Evolutionary conservation across 1,284 basidiomycete species (phyloP).

Genomic region (Volvariella surrecta): DNA sequence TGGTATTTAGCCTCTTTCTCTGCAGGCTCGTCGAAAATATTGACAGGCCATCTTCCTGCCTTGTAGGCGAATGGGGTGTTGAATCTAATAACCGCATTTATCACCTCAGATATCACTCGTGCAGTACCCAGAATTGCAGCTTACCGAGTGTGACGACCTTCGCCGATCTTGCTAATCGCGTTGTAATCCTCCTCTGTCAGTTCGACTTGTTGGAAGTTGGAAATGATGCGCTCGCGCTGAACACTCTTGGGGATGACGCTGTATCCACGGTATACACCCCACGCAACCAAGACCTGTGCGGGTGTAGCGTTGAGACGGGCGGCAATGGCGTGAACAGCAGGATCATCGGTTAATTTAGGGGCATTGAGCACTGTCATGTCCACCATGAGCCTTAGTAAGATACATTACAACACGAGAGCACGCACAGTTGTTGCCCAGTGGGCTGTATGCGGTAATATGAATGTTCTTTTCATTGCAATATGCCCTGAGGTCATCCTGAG

Average conservation of each 20-base stretch:
- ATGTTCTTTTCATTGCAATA: constrained; percentile 71
- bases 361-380: constrained; percentile 42
- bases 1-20: constrained; percentile 44
- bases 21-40: constrained; percentile 54
- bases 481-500: constrained; percentile 60
- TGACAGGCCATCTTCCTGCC: constrained; percentile 61
- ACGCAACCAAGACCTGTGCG: constrained; percentile 67
- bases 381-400: constrained; percentile 5
- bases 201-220: constrained; percentile 66
- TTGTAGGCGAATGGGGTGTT: constrained; percentile 58
- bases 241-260: constrained; percentile 72
- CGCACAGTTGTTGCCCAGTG: constrained; percentile 73
- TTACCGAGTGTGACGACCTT: constrained; percentile 41
- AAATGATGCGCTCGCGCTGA: constrained; percentile 48
- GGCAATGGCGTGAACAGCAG: constrained; percentile 54
- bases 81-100: constrained; percentile 26
- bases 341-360: constrained; percentile 55
- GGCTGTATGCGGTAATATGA: constrained; percentile 78
- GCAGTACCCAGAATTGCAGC: constrained; percentile 9
- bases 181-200: constrained; percentile 57
- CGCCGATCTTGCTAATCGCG: constrained; percentile 45
- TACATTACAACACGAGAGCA: constrained; percentile 6
- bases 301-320: constrained; percentile 46
- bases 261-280: constrained; percentile 57
- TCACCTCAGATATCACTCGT: constrained; percentile 1